Evolutionary conservation across 305 asterid species (phyloP), one percentile per base, ranked within the genome.

Genomic region (Andrographis paniculata): DNA sequence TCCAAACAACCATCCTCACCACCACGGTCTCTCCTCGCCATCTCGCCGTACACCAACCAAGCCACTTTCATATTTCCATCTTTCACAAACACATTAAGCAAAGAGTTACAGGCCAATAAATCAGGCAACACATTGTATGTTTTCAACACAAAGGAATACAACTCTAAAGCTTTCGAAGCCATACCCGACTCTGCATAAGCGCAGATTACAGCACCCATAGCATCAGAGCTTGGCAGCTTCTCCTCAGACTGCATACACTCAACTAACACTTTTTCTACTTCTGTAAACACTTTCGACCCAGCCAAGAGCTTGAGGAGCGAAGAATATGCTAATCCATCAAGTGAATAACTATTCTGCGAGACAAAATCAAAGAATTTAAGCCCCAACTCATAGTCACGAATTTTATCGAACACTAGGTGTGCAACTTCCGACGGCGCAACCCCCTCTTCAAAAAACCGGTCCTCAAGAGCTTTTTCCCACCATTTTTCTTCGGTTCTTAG

Each of bases 271-370:
- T 14, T 60, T 22, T 76, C 94, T n/a, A 78, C 53, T 59, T 82
- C 96, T 14, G 53, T 23, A 40, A 78, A 60, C 54, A 71, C 68
- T 66, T 69, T 75, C 39, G 68, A 76, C 62, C 70, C 75, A 27
- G 92, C 82, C 71, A 89, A 64, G 28, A 86, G 74, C 85, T 86
- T 89, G 45, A 89, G 69, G 28, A 86, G 79, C 37, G 96, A 80
- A 43, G 98, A 89, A 67, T 77, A 86, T 36, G 92, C 88, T 45
- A 58, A 65, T 58, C 79, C 80, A 63, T 80, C 92, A 41, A 77
- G 75, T 38, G 81, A 52, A 42, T 50, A 56, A 14, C 75, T 64
- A 40, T 68, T 76, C 35, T 39, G 64, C 22, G 79, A 60, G 44
- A 77, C 62, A 59, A 93, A 89, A 53, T 58, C 67, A 27, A 72